A percentile compares a stretch with the other conserved stretches of the same genome.
These are phyloP conservation scores for Mycena capillaripes DNA, from an alignment of 768 basidiomycete species.

Conservation along the genomic window DNA sequence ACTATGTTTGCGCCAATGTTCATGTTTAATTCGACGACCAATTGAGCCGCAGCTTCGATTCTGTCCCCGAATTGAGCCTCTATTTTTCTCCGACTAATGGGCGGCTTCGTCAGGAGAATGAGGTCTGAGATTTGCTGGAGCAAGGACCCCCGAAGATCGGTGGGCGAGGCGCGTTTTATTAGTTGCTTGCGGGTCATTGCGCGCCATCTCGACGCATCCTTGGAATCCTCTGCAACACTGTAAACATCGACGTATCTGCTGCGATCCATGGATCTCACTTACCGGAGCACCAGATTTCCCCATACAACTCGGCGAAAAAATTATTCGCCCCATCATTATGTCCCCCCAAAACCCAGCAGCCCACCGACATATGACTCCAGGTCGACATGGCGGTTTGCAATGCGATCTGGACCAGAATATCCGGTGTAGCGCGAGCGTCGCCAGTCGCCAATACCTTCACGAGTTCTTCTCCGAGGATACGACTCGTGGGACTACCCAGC, in stretches of 20 bases:
- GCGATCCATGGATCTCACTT: background rate
- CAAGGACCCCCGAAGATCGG: background rate
- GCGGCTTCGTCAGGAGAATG: background rate
- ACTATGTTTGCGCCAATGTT: conserved; percentile 15
- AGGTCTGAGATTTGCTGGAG: background rate
- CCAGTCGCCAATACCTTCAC: background rate
- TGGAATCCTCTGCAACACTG: background rate
- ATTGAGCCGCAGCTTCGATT: background rate
- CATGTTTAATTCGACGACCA: conserved; percentile 13
- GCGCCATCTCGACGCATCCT: conserved; percentile 15
- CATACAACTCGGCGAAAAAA: background rate
- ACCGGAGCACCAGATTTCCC: background rate
- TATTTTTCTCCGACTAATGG: background rate
- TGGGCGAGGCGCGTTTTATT: background rate
- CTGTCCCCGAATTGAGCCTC: conserved; percentile 8
- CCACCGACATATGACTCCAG: background rate
- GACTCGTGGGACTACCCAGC: background rate
- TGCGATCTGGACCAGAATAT: background rate
- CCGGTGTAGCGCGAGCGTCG: background rate
- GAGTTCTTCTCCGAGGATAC: background rate
- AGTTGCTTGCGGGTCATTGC: conserved; percentile 36
- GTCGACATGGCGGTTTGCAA: background rate
- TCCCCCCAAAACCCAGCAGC: background rate
- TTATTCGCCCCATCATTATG: background rate
- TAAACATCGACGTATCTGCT: background rate